Evolutionary conservation across 139 green algal genomes (phyloP).

Genomic region (Volvox reticuliferus): DNA sequence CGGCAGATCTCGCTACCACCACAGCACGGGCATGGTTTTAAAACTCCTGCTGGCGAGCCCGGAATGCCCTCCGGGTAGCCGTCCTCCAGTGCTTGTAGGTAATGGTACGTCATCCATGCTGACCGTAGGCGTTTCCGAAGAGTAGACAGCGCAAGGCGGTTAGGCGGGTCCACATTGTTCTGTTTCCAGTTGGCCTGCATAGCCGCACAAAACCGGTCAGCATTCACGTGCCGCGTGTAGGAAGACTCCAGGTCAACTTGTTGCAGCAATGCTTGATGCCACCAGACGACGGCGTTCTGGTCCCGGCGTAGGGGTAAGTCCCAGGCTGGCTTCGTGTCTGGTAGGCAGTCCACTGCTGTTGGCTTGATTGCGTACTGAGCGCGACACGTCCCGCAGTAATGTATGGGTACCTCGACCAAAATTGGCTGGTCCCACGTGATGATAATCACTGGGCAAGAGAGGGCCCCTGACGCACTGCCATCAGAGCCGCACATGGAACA

Average conservation of each 20-base stretch:
- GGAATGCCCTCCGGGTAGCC: no score
- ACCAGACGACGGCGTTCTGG: neutral
- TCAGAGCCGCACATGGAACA: neutral
- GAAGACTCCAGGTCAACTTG: neutral
- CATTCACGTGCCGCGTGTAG: neutral
- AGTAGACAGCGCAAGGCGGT: neutral
- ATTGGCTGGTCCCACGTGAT: neutral
- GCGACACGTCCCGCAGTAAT: neutral
- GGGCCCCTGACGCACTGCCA: neutral
- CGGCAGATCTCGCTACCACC: no score
- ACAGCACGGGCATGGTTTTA: no score
- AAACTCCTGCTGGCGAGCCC: no score
- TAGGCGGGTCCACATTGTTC: neutral
- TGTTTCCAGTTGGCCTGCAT: neutral
- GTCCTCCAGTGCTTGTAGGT: no score
- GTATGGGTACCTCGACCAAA: neutral
- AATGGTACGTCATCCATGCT: no score
- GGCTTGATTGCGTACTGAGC: neutral
- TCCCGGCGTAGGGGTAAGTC: neutral
- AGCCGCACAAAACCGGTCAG: neutral
- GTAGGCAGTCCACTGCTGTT: neutral
- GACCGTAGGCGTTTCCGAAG: no score
- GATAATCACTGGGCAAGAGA: neutral
- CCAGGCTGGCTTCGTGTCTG: neutral
- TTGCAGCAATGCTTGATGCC: neutral